Evolutionary conservation across 2,329 filamentous ascomycete species (phyloP), one percentile per base, ranked within the genome.

Genomic region (Laburnicola sp.): DNA sequence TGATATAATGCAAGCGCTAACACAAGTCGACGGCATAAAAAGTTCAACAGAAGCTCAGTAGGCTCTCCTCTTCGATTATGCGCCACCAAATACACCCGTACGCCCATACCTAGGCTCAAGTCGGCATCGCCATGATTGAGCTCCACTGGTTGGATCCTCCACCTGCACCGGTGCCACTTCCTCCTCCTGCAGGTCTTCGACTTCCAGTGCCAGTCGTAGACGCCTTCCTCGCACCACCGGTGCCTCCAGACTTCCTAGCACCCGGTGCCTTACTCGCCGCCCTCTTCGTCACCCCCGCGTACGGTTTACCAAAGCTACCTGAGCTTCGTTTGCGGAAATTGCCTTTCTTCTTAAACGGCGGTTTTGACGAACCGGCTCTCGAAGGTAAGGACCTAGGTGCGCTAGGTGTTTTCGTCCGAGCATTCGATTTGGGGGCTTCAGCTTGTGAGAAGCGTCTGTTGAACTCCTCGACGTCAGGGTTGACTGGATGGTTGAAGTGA

Each of bases 391-490:
- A 31, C 38, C 53, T 62, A 9, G 58, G 40, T 6, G 53, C 32
- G 3, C 53, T 42, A 1, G 57, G 51, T 3, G 57, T 57, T 6
- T 55, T 54, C 4, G 48, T 47, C 0, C 44, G 37, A 11, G 37
- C 43, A n/a, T 48, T 50, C 5, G 51, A 39, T 9, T 31, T 54
- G 16, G 54, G 16, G 9, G 57, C 49, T 45, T 51, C 53, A 11
- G 58, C 51, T 30, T 70, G 63, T 8, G 63, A 58, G 45, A 58
- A 59, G 21, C 57, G 57, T 31, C 52, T 58, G 44, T 70, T 69
- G 56, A 65, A 72, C 11, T 60, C 60, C 36, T 65, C 60, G 2
- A 71, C 69, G 6, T 63, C 49, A 31, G 63, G 62, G 26, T 71
- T 64, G 4, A 58, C 30, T 9, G 48, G 51, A 6, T 60, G 60